Base-by-base conservation (phyloP, 768 basidiomycete genomes). In the Ramaria rubella region DNA sequence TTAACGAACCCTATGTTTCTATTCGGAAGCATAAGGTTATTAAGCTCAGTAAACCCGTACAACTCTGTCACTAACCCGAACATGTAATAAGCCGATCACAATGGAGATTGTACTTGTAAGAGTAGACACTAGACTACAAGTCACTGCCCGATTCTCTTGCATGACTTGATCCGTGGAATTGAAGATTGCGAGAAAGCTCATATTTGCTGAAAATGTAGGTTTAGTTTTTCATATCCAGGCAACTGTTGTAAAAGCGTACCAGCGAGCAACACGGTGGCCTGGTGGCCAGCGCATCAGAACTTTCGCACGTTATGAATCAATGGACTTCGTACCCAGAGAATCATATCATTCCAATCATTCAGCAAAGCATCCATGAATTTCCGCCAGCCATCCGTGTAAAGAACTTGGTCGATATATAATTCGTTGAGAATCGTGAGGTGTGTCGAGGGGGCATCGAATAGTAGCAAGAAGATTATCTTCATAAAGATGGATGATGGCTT, bases 141-240 rank as follows among this genome's bases (percentile, higher is more conserved):
- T 36, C 3, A 51, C 49, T 21, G 49, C 49, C 21, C 29, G 49
- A 30, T 36, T 51, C 34, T 51, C 49, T 12, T 23, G 29, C 4
- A 51, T 51, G 24, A 51, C 49, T 5, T 51, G 24, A 21, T 31
- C 33, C 3, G 29, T 31, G 12, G 49, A 51, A 19, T 51, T 51
- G 33, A 51, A 51, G 24, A 34, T 51, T n/a, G 49, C 49, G 9
- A 51, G 33, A 36, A 51, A 51, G 33, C 49, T 51, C 49, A 51
- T 51, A 36, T 51, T 51, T 17, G 49, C 49, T 36, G 21, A n/a
- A 17, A 42, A 17, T 8, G 2, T n/a, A n/a, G n/a, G n/a, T n/a
- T n/a, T n/a, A n/a, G n/a, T n/a, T n/a, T n/a, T n/a, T n/a, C n/a
- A n/a, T 38, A 38, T 11, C n/a, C 11, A 38, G 11, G 11, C 11